Percentiles rank a stretch among this genome's conserved stretches.
Conservation (phyloP, 352 stramenopile genomes). For the Pythium phragmiticola region DNA sequence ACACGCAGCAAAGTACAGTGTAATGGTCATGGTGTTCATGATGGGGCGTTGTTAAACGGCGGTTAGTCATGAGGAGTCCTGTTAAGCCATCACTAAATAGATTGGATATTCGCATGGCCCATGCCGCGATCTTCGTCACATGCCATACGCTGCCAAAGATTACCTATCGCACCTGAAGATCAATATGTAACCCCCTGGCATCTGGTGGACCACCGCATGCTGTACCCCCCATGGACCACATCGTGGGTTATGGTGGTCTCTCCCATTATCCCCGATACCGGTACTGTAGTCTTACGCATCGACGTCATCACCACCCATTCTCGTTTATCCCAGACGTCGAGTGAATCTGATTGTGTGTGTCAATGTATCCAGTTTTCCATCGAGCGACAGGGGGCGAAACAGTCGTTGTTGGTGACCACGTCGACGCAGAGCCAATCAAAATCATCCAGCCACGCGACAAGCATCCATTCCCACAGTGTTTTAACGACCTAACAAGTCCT, state of each 20-base stretch:
- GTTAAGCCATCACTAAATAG: not conserved
- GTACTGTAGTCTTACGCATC: constrained; percentile 3
- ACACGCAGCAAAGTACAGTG: constrained; percentile 8
- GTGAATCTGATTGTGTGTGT: constrained; percentile 6
- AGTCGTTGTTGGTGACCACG: constrained; percentile 16
- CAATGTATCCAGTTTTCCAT: constrained; percentile 12
- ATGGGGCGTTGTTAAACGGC: not conserved
- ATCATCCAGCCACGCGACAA: constrained; percentile 2
- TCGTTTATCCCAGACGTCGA: not conserved
- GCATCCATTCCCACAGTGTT: constrained; percentile 9
- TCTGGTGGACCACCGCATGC: not conserved
- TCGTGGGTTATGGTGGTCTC: constrained; percentile 1
- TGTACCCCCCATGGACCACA: not conserved
- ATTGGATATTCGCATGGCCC: not conserved
- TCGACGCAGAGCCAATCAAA: constrained; percentile 30
- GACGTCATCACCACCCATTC: constrained; percentile 25
- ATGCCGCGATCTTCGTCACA: not conserved
- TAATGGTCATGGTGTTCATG: too few species aligned
- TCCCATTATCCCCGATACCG: not conserved
- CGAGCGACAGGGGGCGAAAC: constrained; percentile 23
- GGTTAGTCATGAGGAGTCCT: not conserved
- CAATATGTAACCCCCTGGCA: not conserved
- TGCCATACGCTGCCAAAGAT: not conserved
- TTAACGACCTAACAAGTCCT: not conserved
- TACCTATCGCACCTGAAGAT: not conserved